These are phyloP conservation scores for Lineolata rhizophorae DNA, from an alignment of 495 filamentous ascomycete species.

Conservation along the genomic window DNA sequence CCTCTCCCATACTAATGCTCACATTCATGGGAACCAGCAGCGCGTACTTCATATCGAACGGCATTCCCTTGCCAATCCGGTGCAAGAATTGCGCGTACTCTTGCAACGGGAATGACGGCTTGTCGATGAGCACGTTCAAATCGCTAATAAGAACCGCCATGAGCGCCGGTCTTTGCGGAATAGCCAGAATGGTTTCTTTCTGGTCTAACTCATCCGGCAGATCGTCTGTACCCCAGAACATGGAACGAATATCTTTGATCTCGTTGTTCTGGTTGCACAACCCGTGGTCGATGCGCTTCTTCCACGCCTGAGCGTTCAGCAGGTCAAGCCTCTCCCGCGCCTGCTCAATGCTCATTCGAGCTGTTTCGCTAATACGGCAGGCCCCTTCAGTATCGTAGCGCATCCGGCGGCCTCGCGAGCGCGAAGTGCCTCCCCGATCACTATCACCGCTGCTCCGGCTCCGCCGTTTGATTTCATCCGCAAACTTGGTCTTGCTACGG, in stretches of 20 bases:
- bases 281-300: constrained; percentile 63
- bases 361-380: constrained; percentile 40
- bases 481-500: constrained; percentile 8
- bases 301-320: constrained; percentile 82
- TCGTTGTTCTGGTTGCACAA: constrained; percentile 43
- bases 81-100: constrained; percentile 69
- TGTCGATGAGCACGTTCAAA: constrained; percentile 68
- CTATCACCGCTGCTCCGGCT: constrained; percentile 14
- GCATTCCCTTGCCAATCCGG: constrained; percentile 86
- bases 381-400: constrained; percentile 65
- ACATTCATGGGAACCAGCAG: constrained; percentile 79
- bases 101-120: constrained; percentile 68
- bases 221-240: constrained; percentile 71
- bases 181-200: constrained; percentile 62
- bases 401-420: constrained; percentile 25
- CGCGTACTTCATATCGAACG: constrained; percentile 68
- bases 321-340: constrained; percentile 53
- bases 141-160: constrained; percentile 68
- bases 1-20: constrained; percentile 80
- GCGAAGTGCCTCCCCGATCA: constrained; percentile 20
- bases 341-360: constrained; percentile 46
- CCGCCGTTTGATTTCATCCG: constrained; percentile 7
- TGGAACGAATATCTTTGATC: constrained; percentile 55
- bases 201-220: constrained; percentile 61
- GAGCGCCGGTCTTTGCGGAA: constrained; percentile 69